Evolutionary conservation across 2,329 filamentous ascomycete genomes (phyloP), one percentile per base, ranked within the genome.

Genomic region (Colletotrichum neosansevieriae): DNA sequence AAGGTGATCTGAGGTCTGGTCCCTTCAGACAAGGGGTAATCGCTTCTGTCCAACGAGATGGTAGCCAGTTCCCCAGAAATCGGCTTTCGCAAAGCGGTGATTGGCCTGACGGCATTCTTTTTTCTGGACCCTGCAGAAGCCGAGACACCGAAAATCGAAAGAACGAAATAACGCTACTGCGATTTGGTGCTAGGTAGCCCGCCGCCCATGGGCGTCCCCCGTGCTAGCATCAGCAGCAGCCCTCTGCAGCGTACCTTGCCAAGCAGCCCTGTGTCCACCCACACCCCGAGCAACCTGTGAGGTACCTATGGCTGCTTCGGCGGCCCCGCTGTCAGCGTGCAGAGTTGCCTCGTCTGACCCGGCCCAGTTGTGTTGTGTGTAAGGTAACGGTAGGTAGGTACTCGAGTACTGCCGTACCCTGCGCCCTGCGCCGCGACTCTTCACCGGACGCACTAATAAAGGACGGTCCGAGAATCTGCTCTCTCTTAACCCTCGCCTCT

Each of bases 361-460:
- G 2, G 21, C 21, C 21, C 51, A 40, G 12, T 51, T 24, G 21
- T 24, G 12, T 51, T 24, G 21, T 24, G 21, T 51, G 29, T 32
- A 49, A 59, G 36, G 50, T n/a, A n/a, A n/a, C n/a, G n/a, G n/a
- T n/a, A n/a, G n/a, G n/a, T 54, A 44, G 11, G 40, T 44, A 44
- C 24, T 24, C 32, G 24, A 38, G 34, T 21, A 19, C 13, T 53
- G 12, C 49, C 49, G 29, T 59, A 47, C 42, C 57, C 36, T 53
- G 49, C 58, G 58, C 47, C 45, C 58, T 44, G 36, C 58, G 58
- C 58, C 58, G 58, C 66, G 53, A 69, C 61, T 69, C 66, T 65
- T 66, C 61, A 69, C 66, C 61, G 54, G 66, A 66, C 61, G 58
- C 61, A 60, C 66, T 69, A 68, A 66, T 65, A 66, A 60, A 60